These are phyloP conservation scores for Cercospora brassicicola DNA, from an alignment of 2,329 filamentous ascomycete species.

Conservation along the genomic window DNA sequence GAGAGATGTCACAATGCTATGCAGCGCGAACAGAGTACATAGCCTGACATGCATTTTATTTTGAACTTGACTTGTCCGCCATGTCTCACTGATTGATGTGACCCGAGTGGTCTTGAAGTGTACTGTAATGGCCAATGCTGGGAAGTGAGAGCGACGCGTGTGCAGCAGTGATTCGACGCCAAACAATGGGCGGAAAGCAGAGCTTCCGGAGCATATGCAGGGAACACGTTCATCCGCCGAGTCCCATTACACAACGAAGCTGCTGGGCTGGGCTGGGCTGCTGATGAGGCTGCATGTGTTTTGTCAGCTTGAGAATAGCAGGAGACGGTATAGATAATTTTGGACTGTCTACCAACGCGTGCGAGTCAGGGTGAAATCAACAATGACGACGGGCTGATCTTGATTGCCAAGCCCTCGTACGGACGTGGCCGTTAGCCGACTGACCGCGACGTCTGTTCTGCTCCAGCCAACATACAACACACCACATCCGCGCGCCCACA, in stretches of 20 bases:
- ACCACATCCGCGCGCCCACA: constrained; percentile 2
- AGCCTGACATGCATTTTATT: constrained; percentile 21
- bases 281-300: neutral
- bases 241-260: neutral
- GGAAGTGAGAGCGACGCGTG: neutral
- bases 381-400: neutral
- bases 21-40: constrained; percentile 21
- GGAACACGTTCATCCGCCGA: neutral
- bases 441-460: neutral
- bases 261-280: neutral
- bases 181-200: neutral
- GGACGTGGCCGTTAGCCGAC: neutral
- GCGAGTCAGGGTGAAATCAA: neutral
- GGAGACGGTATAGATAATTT: neutral
- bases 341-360: neutral
- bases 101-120: neutral
- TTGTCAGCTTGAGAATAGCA: neutral
- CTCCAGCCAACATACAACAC: neutral
- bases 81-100: neutral
- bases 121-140: neutral
- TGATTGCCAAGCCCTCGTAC: neutral
- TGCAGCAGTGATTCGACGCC: constrained; percentile 3
- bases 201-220: neutral
- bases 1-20: constrained; percentile 24
- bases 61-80: neutral